Evolutionary conservation across 140 eudicot genomes (phyloP), one percentile per base, ranked within the genome.

Genomic region (Bidens hawaiensis): DNA sequence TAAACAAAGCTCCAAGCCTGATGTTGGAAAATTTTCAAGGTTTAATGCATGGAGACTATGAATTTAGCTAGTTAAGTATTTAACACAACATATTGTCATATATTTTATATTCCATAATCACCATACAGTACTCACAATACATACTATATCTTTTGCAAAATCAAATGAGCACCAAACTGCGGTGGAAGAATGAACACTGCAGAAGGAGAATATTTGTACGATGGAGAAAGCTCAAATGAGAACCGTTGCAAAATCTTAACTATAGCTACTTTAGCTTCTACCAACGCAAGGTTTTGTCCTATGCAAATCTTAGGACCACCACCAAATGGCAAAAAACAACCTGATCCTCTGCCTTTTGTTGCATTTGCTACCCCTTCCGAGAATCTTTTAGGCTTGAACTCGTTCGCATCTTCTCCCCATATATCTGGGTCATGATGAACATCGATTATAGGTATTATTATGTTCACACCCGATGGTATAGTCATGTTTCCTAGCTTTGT

Each of bases 31-130:
- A 0, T n/a, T n/a, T 34, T 34, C 7, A 11, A 34, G 41, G 12
- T 34, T 34, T 34, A 75, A 23, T 89, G 64, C 41, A 26, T 28
- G 0, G 84, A 81, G 34, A 83, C 89, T 2, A 69, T 79, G 71
- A 48, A 73, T 12, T 72, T n/a, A n/a, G n/a, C n/a, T n/a, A n/a
- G n/a, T n/a, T n/a, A n/a, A n/a, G n/a, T n/a, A n/a, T n/a, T n/a
- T 89, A 22, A 78, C 81, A 68, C 19, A 42, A 51, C 60, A 21
- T 69, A 81, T 52, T 86, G 94, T 73, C 69, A 42, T 85, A 30
- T n/a, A n/a, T n/a, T n/a, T 5, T 36, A 6, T 10, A 19, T 10
- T 9, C 4, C 51, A 49, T 49, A n/a, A 19, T 49, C 55, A 49
- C 55, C 11, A 48, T 48, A 48, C 55, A 19, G 3, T 48, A 48